Percentiles rank a stretch among this genome's conserved stretches.
phyloP scores from a whole-genome alignment of 2,329 filamentous ascomycete species.

The Trichophyton verrucosum region DNA sequence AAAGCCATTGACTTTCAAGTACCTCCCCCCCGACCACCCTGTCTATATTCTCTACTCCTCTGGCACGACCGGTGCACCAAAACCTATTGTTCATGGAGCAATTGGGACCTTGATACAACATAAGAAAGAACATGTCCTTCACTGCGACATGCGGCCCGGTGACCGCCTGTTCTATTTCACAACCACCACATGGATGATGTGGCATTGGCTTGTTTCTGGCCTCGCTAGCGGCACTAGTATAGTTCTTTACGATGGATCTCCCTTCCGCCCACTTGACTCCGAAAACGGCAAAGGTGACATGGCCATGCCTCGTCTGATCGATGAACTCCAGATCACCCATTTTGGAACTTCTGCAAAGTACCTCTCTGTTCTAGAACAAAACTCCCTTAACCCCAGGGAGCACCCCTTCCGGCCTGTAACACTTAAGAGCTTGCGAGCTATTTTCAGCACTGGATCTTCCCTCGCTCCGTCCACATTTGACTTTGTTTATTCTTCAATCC shows the following conservation, averaged over 20 bases:
- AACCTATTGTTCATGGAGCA: slow-evolving; percentile 87
- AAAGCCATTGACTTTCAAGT: slow-evolving; percentile 51
- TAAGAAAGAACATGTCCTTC: slow-evolving; percentile 88
- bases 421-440: slow-evolving; percentile 54
- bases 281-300: slow-evolving; percentile 54
- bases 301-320: slow-evolving; percentile 70
- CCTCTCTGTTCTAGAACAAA: slow-evolving; percentile 78
- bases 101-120: slow-evolving; percentile 87
- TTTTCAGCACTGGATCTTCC: slow-evolving; percentile 90
- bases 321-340: slow-evolving; percentile 71
- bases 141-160: slow-evolving; percentile 61
- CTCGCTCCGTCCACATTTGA: slow-evolving; percentile 84
- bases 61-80: slow-evolving; percentile 76
- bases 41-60: slow-evolving; percentile 90
- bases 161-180: slow-evolving; percentile 87
- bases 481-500: slow-evolving; percentile 79
- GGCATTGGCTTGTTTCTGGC: slow-evolving; percentile 88
- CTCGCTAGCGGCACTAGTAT: slow-evolving; percentile 72
- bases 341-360: slow-evolving; percentile 95
- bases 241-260: slow-evolving; percentile 83
- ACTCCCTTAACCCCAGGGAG: slow-evolving; percentile 47
- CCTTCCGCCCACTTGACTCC: slow-evolving; percentile 56
- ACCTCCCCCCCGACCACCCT: slow-evolving; percentile 72
- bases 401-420: slow-evolving; percentile 33
- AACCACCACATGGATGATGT: slow-evolving; percentile 99